Conservation (phyloP, 371 early-diverging fungal species). For the Mucor piriformis region DNA sequence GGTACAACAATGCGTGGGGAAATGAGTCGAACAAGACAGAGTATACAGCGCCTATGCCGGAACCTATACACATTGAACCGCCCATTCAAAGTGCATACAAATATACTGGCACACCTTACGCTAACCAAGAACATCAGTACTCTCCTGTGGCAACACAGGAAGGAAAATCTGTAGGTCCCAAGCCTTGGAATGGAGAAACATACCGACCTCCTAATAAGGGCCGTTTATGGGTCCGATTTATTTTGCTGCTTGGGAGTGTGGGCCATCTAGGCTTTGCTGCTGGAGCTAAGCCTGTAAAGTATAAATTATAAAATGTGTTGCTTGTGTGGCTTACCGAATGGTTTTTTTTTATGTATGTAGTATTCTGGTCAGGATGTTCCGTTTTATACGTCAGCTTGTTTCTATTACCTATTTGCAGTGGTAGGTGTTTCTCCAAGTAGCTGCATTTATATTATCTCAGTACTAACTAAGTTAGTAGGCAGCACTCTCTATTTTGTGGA, state of each 20-base stretch:
- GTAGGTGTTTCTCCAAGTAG: conserved; percentile 22
- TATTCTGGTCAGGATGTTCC: conserved; percentile 39
- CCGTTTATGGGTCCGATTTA: conserved; percentile 34
- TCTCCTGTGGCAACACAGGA: not conserved
- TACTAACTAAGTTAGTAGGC: too few relatives aligned
- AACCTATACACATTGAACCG: not conserved
- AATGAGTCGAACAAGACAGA: conserved; percentile 28
- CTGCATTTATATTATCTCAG: too few relatives aligned
- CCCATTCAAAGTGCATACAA: conserved; percentile 23
- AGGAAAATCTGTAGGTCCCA: conserved; percentile 4
- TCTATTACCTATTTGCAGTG: conserved; percentile 48
- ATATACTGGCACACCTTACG: conserved; percentile 31
- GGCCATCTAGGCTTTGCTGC: conserved; percentile 54
- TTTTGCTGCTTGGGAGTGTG: conserved; percentile 36
- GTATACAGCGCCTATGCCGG: not conserved
- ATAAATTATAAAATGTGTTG: not conserved
- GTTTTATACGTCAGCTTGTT: conserved; percentile 37
- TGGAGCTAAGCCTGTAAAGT: conserved; percentile 51
- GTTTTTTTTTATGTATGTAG: conserved; percentile 13
- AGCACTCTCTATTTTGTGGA: conserved; percentile 48
- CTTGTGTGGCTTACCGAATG: too few relatives aligned
- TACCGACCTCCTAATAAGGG: conserved; percentile 30
- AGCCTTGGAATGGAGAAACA: conserved; percentile 22
- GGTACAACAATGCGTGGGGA: conserved; percentile 23
- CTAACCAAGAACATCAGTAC: conserved; percentile 10